Evolutionary conservation across 352 stramenopile genomes (phyloP).

Genomic region (Phytophthora agathidicida): DNA sequence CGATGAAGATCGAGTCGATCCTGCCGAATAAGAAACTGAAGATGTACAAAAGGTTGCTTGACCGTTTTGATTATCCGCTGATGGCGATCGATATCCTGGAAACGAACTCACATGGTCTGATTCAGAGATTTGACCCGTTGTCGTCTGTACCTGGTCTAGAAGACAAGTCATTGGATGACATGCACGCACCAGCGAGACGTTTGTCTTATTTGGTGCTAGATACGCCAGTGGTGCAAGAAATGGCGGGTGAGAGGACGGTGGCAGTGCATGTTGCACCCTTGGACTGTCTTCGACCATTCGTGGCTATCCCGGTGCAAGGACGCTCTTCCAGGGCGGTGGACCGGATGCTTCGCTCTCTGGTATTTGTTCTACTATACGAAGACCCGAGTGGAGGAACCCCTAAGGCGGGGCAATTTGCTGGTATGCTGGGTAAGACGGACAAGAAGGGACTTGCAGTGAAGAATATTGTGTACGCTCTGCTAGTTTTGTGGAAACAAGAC

Average conservation of each 20-base stretch:
- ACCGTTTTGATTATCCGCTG: slow-evolving; percentile 56
- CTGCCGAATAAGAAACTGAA: slow-evolving; percentile 55
- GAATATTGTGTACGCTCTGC: slow-evolving; percentile 59
- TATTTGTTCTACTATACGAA: slow-evolving; percentile 56
- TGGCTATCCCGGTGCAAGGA: slow-evolving; percentile 32
- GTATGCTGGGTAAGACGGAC: slow-evolving; percentile 40
- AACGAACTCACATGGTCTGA: slow-evolving; percentile 46
- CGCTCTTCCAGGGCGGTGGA: slow-evolving; percentile 44
- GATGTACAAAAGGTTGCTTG: slow-evolving; percentile 62
- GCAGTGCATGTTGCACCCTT: slow-evolving; percentile 32
- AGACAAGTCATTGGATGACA: slow-evolving; percentile 40
- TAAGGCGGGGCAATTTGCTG: slow-evolving; percentile 35
- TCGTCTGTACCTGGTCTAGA: slow-evolving; percentile 24
- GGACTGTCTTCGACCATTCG: slow-evolving; percentile 39
- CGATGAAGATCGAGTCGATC: slow-evolving; percentile 36
- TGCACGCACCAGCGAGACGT: slow-evolving; percentile 47
- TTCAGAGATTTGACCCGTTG: slow-evolving; percentile 64
- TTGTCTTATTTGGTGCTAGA: slow-evolving; percentile 64
- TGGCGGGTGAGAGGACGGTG: slow-evolving; percentile 22
- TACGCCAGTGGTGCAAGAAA: slow-evolving; percentile 47
- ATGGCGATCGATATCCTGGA: slow-evolving; percentile 77
- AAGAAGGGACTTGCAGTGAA: slow-evolving; percentile 47
- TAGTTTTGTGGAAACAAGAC: slow-evolving; percentile 63
- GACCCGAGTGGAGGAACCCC: slow-evolving; percentile 30
- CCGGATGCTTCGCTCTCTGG: slow-evolving; percentile 46